Evolutionary conservation across 2,329 filamentous ascomycete genomes (phyloP).

Genomic region (Pseudocercospora pini-densiflorae): DNA sequence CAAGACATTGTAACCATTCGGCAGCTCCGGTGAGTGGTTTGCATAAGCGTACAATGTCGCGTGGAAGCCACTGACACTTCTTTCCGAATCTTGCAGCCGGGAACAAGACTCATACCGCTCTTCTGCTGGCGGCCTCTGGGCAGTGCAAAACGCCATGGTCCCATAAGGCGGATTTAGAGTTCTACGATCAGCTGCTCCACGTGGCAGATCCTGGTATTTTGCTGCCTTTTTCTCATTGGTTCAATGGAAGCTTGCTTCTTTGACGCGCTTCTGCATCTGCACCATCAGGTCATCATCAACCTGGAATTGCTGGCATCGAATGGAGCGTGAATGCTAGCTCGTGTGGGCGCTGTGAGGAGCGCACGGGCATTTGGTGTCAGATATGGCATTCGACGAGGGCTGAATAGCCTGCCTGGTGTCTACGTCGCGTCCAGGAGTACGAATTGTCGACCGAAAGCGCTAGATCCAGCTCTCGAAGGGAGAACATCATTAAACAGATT

Average conservation of each 20-base stretch:
- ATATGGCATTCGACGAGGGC: background rate
- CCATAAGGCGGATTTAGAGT: background rate
- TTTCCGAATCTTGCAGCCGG: background rate
- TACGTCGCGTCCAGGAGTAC: background rate
- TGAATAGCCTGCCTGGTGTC: background rate
- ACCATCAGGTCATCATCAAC: background rate
- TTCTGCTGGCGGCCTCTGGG: background rate
- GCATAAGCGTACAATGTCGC: background rate
- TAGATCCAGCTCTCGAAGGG: background rate
- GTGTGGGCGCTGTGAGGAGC: constrained; percentile 2
- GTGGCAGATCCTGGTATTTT: background rate
- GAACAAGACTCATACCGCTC: background rate
- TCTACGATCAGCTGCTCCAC: background rate
- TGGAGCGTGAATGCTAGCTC: constrained; percentile 2
- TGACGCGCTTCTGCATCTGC: background rate
- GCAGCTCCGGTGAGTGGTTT: background rate
- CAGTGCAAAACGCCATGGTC: background rate
- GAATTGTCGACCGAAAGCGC: background rate
- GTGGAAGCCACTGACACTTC: background rate
- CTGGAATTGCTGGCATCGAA: background rate
- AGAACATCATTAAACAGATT: background rate
- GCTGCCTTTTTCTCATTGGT: background rate
- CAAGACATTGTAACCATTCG: background rate
- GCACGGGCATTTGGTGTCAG: background rate
- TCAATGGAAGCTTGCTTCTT: background rate